Conservation (phyloP, 805 yeast genomes). For the Candida saitoana region DNA sequence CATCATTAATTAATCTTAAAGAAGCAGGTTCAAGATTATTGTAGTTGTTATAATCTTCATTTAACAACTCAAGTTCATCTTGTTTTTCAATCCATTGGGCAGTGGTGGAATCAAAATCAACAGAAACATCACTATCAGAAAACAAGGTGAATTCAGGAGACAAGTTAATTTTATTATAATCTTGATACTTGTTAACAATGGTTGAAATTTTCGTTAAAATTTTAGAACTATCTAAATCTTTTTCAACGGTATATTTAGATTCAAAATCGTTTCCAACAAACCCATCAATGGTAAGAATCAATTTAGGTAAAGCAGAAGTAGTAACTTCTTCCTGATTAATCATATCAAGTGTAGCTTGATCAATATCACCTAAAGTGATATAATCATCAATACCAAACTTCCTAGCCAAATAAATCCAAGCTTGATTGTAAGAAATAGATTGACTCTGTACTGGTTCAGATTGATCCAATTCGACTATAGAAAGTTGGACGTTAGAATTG, state of each 20-base stretch:
- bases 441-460: neutral
- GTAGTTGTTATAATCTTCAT: slow-evolving; percentile 3
- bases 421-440: slow-evolving; percentile 17
- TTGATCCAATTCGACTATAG: slow-evolving; percentile 3
- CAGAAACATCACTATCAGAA: too few relatives aligned
- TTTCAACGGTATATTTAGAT: too few relatives aligned
- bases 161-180: neutral
- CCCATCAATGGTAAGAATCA: slow-evolving; percentile 43
- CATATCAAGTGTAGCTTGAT: neutral
- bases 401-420: slow-evolving; percentile 44
- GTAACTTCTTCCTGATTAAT: neutral
- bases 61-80: neutral
- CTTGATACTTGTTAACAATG: neutral
- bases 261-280: slow-evolving; percentile 20
- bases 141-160: too few relatives aligned
- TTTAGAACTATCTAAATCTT: too few relatives aligned
- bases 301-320: neutral
- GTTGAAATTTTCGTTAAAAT: neutral
- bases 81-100: neutral
- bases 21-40: slow-evolving; percentile 2
- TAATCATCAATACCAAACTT: slow-evolving; percentile 37
- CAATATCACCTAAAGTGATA: slow-evolving; percentile 26
- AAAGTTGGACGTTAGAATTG: neutral
- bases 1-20: slow-evolving; percentile 38
- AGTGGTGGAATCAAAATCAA: too few relatives aligned